Conservation (phyloP, 2,329 filamentous ascomycete species). For the Cladorrhinum sp. region DNA sequence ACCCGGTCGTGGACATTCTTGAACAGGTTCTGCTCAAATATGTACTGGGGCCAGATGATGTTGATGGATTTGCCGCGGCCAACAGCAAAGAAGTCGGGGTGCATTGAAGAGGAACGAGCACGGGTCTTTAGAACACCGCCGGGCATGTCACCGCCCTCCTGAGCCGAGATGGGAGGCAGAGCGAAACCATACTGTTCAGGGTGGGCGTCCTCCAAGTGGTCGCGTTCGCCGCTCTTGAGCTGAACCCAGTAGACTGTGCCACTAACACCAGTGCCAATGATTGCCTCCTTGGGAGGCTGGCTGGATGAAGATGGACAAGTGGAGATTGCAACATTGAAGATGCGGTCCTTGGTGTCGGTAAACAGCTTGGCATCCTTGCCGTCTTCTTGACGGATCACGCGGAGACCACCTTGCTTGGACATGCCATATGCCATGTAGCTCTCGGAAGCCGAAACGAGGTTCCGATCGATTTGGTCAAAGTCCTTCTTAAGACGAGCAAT, state of each 20-base stretch:
- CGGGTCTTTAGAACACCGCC: constrained; percentile 94
- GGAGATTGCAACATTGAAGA: constrained; percentile 90
- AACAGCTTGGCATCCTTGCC: constrained; percentile 91
- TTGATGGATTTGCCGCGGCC: constrained; percentile 95
- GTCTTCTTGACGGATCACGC: constrained; percentile 91
- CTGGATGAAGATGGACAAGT: constrained; percentile 53
- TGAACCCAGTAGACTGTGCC: constrained; percentile 96
- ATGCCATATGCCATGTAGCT: constrained; percentile 93
- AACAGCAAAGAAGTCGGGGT: constrained; percentile 92
- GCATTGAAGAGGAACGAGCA: constrained; percentile 81
- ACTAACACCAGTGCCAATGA: constrained; percentile 90
- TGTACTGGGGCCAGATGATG: constrained; percentile 69
- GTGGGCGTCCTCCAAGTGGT: constrained; percentile 73
- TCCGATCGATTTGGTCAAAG: constrained; percentile 95
- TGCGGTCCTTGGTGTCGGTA: constrained; percentile 83
- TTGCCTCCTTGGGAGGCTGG: constrained; percentile 66
- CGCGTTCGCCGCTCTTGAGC: constrained; percentile 71
- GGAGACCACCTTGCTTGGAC: constrained; percentile 86
- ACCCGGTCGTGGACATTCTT: constrained; percentile 62
- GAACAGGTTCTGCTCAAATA: constrained; percentile 61
- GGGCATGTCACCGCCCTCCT: constrained; percentile 79
- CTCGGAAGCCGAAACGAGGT: constrained; percentile 82
- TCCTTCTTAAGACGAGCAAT: constrained; percentile 95
- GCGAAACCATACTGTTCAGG: constrained; percentile 84
- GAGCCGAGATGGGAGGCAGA: constrained; percentile 78